Evolutionary conservation across 2,329 filamentous ascomycete genomes (phyloP).

Genomic region (Falciphora oryzae): DNA sequence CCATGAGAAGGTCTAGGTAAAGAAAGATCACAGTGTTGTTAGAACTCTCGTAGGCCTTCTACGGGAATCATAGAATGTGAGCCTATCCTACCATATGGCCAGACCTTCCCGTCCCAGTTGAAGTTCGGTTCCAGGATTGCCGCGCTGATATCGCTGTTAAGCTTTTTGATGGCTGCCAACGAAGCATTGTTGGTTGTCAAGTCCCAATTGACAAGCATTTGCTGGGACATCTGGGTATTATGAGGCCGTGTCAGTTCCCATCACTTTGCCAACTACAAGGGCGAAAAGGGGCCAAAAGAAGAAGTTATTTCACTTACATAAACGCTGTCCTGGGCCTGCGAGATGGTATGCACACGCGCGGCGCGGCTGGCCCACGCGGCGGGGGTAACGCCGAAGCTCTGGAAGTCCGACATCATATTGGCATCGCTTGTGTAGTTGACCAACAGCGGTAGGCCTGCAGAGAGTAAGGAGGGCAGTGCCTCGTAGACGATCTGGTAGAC

Average conservation of each 20-base stretch:
- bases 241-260: too few relatives aligned
- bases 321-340: neutral
- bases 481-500: slow-evolving; percentile 4
- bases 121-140: neutral
- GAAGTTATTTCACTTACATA: neutral
- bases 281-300: too few relatives aligned
- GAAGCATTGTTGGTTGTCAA: neutral
- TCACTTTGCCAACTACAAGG: too few relatives aligned
- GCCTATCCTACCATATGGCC: slow-evolving; percentile 1
- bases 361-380: slow-evolving; percentile 6
- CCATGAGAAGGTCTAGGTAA: neutral
- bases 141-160: neutral
- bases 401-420: neutral
- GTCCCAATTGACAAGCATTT: slow-evolving; percentile 8
- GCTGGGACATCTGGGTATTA: neutral
- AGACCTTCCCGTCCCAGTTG: slow-evolving; percentile 8
- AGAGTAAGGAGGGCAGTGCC: too few relatives aligned
- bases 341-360: neutral
- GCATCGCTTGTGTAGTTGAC: neutral
- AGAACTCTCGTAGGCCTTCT: neutral
- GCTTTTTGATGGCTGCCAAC: neutral
- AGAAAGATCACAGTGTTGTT: neutral
- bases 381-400: neutral
- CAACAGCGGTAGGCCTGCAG: too few relatives aligned
- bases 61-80: neutral